phyloP scores from a whole-genome alignment of 108 stramenopile genomes.

The Seminavis robusta region DNA sequence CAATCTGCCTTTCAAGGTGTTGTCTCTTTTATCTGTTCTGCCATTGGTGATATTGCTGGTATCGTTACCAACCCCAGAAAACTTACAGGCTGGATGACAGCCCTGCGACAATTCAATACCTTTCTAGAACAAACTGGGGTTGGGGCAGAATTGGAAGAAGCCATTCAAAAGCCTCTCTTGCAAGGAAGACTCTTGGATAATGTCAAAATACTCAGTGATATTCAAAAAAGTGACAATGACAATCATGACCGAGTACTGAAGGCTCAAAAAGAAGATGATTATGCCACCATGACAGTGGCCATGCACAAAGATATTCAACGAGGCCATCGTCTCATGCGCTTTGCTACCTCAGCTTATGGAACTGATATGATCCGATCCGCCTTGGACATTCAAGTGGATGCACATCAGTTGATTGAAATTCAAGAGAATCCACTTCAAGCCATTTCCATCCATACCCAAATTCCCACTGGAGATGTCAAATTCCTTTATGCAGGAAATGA shows the following conservation, averaged over 20 bases:
- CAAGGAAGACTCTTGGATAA: conserved; percentile 27
- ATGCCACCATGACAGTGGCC: not conserved
- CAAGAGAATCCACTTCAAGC: conserved; percentile 3
- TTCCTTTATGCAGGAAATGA: conserved; percentile 12
- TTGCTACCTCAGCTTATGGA: conserved; percentile 38
- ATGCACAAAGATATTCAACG: conserved; percentile 1
- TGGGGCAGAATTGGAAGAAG: conserved; percentile 31
- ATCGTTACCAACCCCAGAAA: not conserved
- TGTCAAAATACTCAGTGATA: conserved; percentile 21
- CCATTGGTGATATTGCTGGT: not conserved
- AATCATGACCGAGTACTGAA: not conserved
- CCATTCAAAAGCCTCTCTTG: conserved; percentile 24
- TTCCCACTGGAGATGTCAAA: conserved; percentile 10
- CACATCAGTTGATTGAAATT: not conserved
- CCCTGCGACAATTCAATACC: conserved; percentile 16
- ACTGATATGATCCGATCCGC: conserved; percentile 28
- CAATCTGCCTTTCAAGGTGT: not conserved
- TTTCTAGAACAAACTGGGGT: conserved; percentile 30
- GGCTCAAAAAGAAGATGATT: not conserved
- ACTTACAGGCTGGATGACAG: conserved; percentile 17
- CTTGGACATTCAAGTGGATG: conserved; percentile 13
- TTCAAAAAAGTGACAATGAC: conserved; percentile 1
- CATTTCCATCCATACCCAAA: conserved; percentile 19
- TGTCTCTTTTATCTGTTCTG: not conserved
- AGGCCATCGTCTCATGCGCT: conserved; percentile 27